A percentile compares a stretch with the other conserved stretches of the same genome.
Evolutionary conservation across 768 basidiomycete species (phyloP).

Genomic region (Lactifluus pinguis): DNA sequence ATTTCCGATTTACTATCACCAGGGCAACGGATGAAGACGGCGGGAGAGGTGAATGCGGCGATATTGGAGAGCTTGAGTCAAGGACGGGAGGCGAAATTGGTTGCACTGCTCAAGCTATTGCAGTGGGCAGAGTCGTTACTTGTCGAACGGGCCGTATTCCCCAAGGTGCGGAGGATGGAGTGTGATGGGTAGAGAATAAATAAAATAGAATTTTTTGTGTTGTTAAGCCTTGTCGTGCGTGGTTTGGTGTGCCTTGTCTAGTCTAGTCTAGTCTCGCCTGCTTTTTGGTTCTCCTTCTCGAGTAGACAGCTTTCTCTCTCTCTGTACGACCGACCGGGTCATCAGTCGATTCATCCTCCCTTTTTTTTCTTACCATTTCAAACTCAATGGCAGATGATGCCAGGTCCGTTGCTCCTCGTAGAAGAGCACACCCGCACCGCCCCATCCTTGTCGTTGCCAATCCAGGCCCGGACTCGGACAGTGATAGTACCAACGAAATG

Average conservation of each 20-base stretch:
- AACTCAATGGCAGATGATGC: slow-evolving; percentile 52
- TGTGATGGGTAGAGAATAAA: neutral
- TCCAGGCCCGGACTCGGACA: slow-evolving; percentile 42
- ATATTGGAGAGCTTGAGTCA: slow-evolving; percentile 89
- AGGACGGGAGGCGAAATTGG: slow-evolving; percentile 86
- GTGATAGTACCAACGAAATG: slow-evolving; percentile 31
- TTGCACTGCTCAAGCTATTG: slow-evolving; percentile 71
- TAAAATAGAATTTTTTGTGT: too few species aligned
- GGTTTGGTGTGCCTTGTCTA: too few species aligned
- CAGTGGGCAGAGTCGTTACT: slow-evolving; percentile 83
- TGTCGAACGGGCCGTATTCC: slow-evolving; percentile 71
- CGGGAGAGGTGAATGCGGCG: slow-evolving; percentile 90
- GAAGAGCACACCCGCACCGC: slow-evolving; percentile 21
- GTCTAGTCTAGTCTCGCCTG: neutral
- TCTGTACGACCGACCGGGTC: neutral
- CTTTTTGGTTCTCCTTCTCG: neutral
- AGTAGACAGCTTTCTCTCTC: neutral
- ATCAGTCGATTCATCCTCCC: neutral
- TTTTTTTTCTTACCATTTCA: neutral
- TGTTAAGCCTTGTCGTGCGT: neutral
- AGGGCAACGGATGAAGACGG: slow-evolving; percentile 88
- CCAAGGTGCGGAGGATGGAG: slow-evolving; percentile 41
- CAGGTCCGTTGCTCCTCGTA: slow-evolving; percentile 29
- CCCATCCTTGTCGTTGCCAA: slow-evolving; percentile 52
- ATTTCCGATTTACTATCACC: slow-evolving; percentile 78